Percentiles rank a stretch among this genome's conserved stretches.
Evolutionary conservation across 1,139 yeast species (phyloP).

Genomic region (Arxiozyma heterogenica): DNA sequence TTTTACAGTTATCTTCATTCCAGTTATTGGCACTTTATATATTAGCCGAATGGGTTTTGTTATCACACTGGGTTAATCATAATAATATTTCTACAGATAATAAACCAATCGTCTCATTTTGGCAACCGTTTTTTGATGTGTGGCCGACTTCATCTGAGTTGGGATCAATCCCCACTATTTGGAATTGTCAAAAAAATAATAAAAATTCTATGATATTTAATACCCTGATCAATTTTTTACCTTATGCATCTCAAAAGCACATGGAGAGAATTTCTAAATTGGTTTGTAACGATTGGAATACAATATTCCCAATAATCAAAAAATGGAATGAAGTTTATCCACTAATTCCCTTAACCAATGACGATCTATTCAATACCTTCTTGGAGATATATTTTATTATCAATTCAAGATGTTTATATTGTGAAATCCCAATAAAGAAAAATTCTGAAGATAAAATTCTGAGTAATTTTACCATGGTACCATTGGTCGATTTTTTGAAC

Average conservation of each 20-base stretch:
- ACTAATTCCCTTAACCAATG: constrained; percentile 3
- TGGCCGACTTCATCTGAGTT: constrained; percentile 48
- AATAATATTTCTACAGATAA: not conserved
- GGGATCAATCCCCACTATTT: constrained; percentile 41
- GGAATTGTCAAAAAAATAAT: constrained; percentile 30
- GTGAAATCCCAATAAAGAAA: constrained; percentile 50
- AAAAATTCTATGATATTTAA: constrained; percentile 2
- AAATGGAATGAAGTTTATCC: constrained; percentile 17
- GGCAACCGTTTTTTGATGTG: constrained; percentile 56
- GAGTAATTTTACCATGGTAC: constrained; percentile 84
- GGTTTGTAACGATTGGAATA: constrained; percentile 21
- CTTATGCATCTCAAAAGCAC: constrained; percentile 25
- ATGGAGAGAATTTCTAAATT: constrained; percentile 14
- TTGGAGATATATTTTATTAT: constrained; percentile 78
- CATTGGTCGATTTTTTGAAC: constrained; percentile 80
- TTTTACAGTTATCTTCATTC: constrained; percentile 29
- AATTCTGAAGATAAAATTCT: constrained; percentile 21
- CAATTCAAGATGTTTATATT: constrained; percentile 83
- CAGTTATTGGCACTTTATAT: constrained; percentile 42
- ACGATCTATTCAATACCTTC: constrained; percentile 33
- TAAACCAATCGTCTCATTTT: constrained; percentile 36
- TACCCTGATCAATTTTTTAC: constrained; percentile 12
- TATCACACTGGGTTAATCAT: constrained; percentile 20
- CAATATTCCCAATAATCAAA: constrained; percentile 13
- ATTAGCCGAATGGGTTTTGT: constrained; percentile 35